Percentiles rank a stretch among this genome's conserved stretches.
These are phyloP conservation scores for Cutaneotrichosporon sp. DNA, from an alignment of 1,284 basidiomycete genomes.

Conservation along the genomic window DNA sequence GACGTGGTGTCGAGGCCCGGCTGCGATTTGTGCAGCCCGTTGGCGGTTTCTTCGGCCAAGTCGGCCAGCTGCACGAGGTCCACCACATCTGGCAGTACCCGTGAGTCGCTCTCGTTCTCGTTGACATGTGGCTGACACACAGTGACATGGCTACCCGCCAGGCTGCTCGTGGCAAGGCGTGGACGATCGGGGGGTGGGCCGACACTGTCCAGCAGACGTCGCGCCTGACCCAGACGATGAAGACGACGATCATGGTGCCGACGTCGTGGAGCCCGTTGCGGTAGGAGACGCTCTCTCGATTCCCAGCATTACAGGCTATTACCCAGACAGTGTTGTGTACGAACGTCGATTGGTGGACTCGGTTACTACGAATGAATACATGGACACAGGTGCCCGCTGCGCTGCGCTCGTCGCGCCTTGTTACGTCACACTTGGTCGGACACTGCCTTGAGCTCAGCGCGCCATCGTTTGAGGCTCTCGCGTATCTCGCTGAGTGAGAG, in stretches of 20 bases:
- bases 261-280: slow-evolving; percentile 49
- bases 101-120: slow-evolving; percentile 34
- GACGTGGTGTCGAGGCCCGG: slow-evolving; percentile 81
- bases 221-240: slow-evolving; percentile 48
- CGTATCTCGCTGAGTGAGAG: slow-evolving; percentile 11
- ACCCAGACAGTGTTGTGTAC: slow-evolving; percentile 1
- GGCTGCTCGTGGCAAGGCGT: slow-evolving; percentile 78
- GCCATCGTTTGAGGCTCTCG: slow-evolving; percentile 6
- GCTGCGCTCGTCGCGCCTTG: not conserved
- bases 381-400: not conserved
- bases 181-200: slow-evolving; percentile 89
- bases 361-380: slow-evolving; percentile 5
- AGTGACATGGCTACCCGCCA: slow-evolving; percentile 73
- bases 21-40: slow-evolving; percentile 78
- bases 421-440: slow-evolving; percentile 12
- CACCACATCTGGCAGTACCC: slow-evolving; percentile 94
- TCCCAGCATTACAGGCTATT: slow-evolving; percentile 11
- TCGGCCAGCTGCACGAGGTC: slow-evolving; percentile 83
- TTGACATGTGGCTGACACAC: not conserved
- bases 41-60: slow-evolving; percentile 91
- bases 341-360: not conserved
- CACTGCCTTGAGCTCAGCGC: slow-evolving; percentile 1
- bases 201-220: slow-evolving; percentile 72
- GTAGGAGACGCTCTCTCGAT: slow-evolving; percentile 6
- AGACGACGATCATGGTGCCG: slow-evolving; percentile 48